phyloP scores from a whole-genome alignment of 305 asterid genomes.

The Fraxinus albicans region DNA sequence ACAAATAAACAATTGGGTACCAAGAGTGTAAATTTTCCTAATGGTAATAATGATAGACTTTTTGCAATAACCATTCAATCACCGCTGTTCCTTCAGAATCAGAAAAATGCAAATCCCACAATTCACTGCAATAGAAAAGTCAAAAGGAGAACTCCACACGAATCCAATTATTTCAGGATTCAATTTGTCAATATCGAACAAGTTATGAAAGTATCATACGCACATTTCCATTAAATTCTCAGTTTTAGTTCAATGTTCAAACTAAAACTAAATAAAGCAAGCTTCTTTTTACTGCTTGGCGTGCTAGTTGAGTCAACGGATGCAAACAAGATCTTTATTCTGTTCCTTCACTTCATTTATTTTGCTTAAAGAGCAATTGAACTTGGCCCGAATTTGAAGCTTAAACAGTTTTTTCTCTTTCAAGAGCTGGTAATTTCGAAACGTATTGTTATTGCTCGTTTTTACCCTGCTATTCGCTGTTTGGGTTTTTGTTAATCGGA shows the following conservation, averaged over 20 bases:
- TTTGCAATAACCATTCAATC: background rate
- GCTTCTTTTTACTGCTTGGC: slow-evolving; percentile 21
- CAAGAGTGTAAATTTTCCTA: background rate
- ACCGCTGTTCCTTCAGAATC: background rate
- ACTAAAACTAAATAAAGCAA: slow-evolving; percentile 26
- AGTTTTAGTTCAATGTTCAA: slow-evolving; percentile 8
- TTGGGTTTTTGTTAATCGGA: background rate
- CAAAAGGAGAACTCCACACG: background rate
- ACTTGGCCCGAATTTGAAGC: slow-evolving; percentile 20
- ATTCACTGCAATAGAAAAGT: background rate
- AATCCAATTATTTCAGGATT: slow-evolving; percentile 6
- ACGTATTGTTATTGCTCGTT: background rate
- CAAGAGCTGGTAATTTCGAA: slow-evolving; percentile 7
- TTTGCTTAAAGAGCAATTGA: background rate
- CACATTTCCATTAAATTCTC: slow-evolving; percentile 9
- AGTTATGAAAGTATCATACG: background rate
- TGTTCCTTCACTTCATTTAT: background rate
- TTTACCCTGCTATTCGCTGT: background rate
- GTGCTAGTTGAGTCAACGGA: slow-evolving; percentile 14
- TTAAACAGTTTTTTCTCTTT: background rate
- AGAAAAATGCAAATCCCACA: background rate
- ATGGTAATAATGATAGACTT: background rate
- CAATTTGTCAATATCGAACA: slow-evolving; percentile 5
- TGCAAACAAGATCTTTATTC: slow-evolving; percentile 21
- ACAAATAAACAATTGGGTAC: background rate